Evolutionary conservation across 2,329 filamentous ascomycete genomes (phyloP), one percentile per base, ranked within the genome.

Genomic region (Plectosphaerella sp.): DNA sequence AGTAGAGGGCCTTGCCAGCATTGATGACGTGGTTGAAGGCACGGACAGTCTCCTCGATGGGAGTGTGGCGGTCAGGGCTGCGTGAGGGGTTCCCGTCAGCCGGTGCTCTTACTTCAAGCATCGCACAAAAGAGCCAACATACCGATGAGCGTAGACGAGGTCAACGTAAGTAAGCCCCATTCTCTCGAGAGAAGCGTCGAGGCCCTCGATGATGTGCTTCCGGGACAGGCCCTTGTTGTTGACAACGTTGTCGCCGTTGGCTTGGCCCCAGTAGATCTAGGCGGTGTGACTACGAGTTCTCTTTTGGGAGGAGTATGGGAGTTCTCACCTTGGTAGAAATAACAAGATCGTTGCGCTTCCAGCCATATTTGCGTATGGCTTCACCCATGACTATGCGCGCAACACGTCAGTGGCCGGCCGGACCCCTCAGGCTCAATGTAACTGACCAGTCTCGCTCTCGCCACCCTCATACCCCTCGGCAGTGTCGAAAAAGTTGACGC

Each of bases 1-100:
- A 87, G 72, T 88, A 87, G 57, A 89, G 80, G 3, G 83, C 81
- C 69, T 87, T 84, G 58, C 86, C 86, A 1, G 75, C 76, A 65
- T 83, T 74, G 64, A 89, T 87, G 50, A 89, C 69, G 66, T 87
- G 76, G 72, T 88, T 88, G 72, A 89, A 88, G 50, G 80, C 83
- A 50, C 84, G 80, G 37, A 89, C 84, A 2, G 79, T 83, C 71
- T 89, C 86, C 65, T 87, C 83, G 70, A 88, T 88, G 3, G 85
- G 86, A 0, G 84, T 88, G 46, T 80, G 72, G 9, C 82, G 76
- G 63, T 89, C 86, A 2, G 84, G 82, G 6, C 56, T 57, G 11
- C n/a, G 35, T 48, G 12, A n/a, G 37, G n/a, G 36, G 33, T 28
- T 2, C 15, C 15, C n/a, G 22, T 22, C 14, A 45, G 16, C 1